Conservation (phyloP, 2,329 filamentous ascomycete species). For the Fusarium palustre region DNA sequence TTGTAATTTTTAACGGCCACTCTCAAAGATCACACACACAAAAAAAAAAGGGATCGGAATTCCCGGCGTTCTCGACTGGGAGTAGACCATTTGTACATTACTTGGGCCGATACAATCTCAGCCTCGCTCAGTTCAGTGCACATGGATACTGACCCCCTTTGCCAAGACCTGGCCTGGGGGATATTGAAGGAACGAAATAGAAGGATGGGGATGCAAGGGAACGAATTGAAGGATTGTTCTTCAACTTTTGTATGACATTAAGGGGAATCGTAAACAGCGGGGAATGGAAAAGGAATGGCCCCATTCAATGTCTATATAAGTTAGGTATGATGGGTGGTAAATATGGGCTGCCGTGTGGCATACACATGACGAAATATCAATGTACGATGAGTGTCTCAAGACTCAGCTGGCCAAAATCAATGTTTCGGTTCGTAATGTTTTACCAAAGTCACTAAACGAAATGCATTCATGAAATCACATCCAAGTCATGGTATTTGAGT, state of each 20-base stretch:
- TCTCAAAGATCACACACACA: not conserved
- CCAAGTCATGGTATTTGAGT: not conserved
- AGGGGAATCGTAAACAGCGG: slow-evolving; percentile 1
- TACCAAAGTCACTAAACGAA: not conserved
- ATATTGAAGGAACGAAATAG: slow-evolving; percentile 3
- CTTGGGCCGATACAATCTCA: slow-evolving; percentile 29
- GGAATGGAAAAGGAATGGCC: slow-evolving; percentile 22
- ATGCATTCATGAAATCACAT: not conserved
- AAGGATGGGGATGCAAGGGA: slow-evolving; percentile 22
- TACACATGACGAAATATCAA: slow-evolving; percentile 7
- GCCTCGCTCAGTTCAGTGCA: slow-evolving; percentile 10
- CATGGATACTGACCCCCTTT: slow-evolving; percentile 20
- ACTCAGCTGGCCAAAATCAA: not conserved
- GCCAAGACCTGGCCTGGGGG: slow-evolving; percentile 4
- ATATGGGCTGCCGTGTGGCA: not conserved
- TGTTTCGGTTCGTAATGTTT: not conserved
- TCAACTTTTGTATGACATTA: slow-evolving; percentile 2
- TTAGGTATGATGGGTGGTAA: slow-evolving; percentile 20
- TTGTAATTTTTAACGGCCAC: slow-evolving; percentile 43
- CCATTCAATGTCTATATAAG: slow-evolving; percentile 13
- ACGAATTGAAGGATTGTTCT: not conserved
- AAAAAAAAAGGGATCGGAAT: slow-evolving; percentile 11
- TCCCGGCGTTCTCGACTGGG: slow-evolving; percentile 3
- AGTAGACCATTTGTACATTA: slow-evolving; percentile 35
- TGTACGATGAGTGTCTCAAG: slow-evolving; percentile 21